phyloP scores from a whole-genome alignment of 139 green algal genomes.

The Haematococcus sp. region DNA sequence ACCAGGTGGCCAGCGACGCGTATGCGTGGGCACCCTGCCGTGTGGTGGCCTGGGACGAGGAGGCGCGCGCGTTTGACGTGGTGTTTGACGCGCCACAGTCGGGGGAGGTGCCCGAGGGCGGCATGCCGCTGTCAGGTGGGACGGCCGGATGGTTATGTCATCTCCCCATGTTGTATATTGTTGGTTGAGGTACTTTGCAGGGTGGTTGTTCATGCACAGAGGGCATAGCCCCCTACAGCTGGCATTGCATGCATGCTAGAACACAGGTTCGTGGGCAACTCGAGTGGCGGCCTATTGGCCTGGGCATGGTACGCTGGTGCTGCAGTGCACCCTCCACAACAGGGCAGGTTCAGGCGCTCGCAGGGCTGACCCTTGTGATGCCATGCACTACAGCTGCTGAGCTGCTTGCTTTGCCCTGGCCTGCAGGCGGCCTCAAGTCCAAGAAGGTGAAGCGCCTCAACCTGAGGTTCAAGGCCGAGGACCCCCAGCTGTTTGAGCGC shows the following conservation, averaged over 20 bases:
- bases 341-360: neutral
- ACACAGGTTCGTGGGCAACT: too few relatives aligned
- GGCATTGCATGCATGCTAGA: too few relatives aligned
- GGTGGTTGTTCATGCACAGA: too few relatives aligned
- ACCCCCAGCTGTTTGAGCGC: conserved; percentile 15
- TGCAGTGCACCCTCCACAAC: too few relatives aligned
- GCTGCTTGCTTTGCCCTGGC: conserved; percentile 6
- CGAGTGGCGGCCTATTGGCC: too few relatives aligned
- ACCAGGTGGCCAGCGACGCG: conserved; percentile 15
- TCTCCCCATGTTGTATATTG: too few relatives aligned
- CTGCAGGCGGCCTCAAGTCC: conserved; percentile 6
- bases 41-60: conserved; percentile 28
- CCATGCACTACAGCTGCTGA: conserved; percentile 18
- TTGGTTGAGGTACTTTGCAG: too few relatives aligned
- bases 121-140: too few relatives aligned
- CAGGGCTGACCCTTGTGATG: neutral
- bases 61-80: conserved; percentile 22
- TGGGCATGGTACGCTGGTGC: too few relatives aligned
- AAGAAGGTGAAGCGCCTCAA: conserved; percentile 49
- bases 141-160: too few relatives aligned
- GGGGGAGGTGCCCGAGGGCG: too few relatives aligned
- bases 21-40: conserved; percentile 27
- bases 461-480: conserved; percentile 39
- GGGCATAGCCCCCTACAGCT: too few relatives aligned
- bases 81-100: neutral